These are phyloP conservation scores for Aspergillus awamori DNA, from an alignment of 2,329 filamentous ascomycete genomes.

Conservation along the genomic window DNA sequence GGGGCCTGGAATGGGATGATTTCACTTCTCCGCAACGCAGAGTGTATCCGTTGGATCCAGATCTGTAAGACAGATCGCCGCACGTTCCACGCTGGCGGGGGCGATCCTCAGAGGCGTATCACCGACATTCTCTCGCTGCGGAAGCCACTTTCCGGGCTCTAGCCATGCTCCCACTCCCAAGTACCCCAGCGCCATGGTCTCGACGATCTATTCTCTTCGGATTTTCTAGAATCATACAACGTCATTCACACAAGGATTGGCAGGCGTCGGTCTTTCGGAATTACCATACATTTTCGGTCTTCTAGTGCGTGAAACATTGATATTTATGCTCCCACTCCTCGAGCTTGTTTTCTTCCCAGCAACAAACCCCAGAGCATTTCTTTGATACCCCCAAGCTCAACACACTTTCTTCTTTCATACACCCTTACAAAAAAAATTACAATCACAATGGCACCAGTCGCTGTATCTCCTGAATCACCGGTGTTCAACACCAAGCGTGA, in stretches of 20 bases:
- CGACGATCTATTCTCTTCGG: conserved; percentile 1
- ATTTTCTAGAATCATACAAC: conserved; percentile 10
- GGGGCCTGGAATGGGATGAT: conserved; percentile 13
- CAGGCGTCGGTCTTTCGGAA: conserved; percentile 5
- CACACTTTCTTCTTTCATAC: background rate
- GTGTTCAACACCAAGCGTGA: conserved; percentile 51
- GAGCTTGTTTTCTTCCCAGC: conserved; percentile 3
- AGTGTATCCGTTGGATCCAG: conserved; percentile 12
- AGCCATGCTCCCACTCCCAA: background rate
- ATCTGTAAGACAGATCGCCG: conserved; percentile 13
- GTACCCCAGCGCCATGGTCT: background rate
- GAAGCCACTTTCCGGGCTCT: conserved; percentile 37
- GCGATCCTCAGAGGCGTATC: conserved; percentile 10
- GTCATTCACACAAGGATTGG: background rate
- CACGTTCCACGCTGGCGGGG: conserved; percentile 10
- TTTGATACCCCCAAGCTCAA: conserved; percentile 7
- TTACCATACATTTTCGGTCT: background rate
- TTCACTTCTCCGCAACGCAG: conserved; percentile 15
- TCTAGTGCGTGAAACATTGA: background rate
- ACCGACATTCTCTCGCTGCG: conserved; percentile 20
- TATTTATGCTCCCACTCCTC: conserved; percentile 11
- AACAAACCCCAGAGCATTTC: background rate
- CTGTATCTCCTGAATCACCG: conserved; percentile 28
- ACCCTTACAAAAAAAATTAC: background rate
- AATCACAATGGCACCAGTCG: conserved; percentile 36